Conservation (phyloP, 2,329 filamentous ascomycete genomes). For the Karstenula rhodostoma region DNA sequence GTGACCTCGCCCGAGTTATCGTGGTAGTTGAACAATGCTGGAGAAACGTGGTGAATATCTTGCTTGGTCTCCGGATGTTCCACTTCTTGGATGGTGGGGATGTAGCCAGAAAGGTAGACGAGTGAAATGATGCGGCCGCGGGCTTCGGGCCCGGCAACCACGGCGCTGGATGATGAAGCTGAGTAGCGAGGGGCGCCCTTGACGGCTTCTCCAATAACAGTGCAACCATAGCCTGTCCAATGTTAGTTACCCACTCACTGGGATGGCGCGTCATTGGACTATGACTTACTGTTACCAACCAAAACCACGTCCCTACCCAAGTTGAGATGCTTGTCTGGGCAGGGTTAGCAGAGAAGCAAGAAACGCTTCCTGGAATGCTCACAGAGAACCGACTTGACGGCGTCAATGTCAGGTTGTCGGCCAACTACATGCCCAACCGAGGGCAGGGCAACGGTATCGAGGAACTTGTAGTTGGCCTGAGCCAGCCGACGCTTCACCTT, state of each 20-base stretch:
- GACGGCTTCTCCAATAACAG: slow-evolving; percentile 38
- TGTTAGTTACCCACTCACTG: background rate
- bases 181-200: slow-evolving; percentile 17
- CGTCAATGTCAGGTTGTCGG: slow-evolving; percentile 28
- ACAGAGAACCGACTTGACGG: slow-evolving; percentile 23
- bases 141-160: background rate
- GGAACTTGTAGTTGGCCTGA: slow-evolving; percentile 22
- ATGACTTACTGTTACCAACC: slow-evolving; percentile 32
- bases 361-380: background rate
- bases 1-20: slow-evolving; percentile 21
- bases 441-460: slow-evolving; percentile 29
- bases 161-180: background rate
- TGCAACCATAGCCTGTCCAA: slow-evolving; percentile 31
- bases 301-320: slow-evolving; percentile 33
- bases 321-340: slow-evolving; percentile 15
- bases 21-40: slow-evolving; percentile 18
- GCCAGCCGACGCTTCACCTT: slow-evolving; percentile 26
- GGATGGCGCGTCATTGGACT: background rate
- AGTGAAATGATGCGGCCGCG: slow-evolving; percentile 30
- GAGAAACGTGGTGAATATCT: slow-evolving; percentile 28
- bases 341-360: background rate
- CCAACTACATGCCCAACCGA: slow-evolving; percentile 27
- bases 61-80: slow-evolving; percentile 18
- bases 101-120: slow-evolving; percentile 31
- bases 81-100: slow-evolving; percentile 32